Evolutionary conservation across 345 rosid species (phyloP).

Genomic region (Pistacia integerrima): DNA sequence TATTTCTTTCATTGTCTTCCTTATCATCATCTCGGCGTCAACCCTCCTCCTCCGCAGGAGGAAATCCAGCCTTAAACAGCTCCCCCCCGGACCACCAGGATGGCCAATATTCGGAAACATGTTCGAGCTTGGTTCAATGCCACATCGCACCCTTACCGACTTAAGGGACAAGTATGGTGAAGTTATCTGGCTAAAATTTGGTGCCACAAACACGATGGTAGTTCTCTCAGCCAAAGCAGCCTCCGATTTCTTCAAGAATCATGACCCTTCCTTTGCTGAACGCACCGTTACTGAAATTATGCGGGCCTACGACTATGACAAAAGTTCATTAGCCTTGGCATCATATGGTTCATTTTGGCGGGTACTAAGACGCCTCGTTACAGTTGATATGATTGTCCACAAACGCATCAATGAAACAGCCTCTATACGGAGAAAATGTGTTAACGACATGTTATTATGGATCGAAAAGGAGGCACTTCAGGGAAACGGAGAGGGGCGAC

Average conservation of each 20-base stretch:
- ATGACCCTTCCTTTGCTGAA: conserved; percentile 50
- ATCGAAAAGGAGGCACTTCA: conserved; percentile 36
- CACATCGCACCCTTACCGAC: conserved; percentile 46
- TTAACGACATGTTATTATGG: conserved; percentile 49
- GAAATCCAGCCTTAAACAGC: conserved; percentile 9
- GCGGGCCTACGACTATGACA: conserved; percentile 40
- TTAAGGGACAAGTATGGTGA: conserved; percentile 43
- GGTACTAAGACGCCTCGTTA: conserved; percentile 39
- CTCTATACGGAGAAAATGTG: conserved; percentile 40
- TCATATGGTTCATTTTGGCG: conserved; percentile 64
- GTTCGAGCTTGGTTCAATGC: conserved; percentile 49
- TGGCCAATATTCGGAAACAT: conserved; percentile 66
- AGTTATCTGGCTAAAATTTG: conserved; percentile 51
- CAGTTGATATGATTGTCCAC: conserved; percentile 49
- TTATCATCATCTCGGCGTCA: not conserved
- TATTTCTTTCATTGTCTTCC: too few species aligned
- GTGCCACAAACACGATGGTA: conserved; percentile 50
- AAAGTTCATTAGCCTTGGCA: conserved; percentile 51
- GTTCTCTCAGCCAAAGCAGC: conserved; percentile 51
- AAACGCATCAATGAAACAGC: conserved; percentile 45
- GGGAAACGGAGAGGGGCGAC: not conserved
- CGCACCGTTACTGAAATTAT: conserved; percentile 49
- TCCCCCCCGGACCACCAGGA: conserved; percentile 65
- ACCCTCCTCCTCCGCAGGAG: conserved; percentile 16
- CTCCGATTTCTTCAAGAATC: conserved; percentile 57